Evolutionary conservation across 495 filamentous ascomycete species (phyloP).

Genomic region (Aeminium ludgeri): DNA sequence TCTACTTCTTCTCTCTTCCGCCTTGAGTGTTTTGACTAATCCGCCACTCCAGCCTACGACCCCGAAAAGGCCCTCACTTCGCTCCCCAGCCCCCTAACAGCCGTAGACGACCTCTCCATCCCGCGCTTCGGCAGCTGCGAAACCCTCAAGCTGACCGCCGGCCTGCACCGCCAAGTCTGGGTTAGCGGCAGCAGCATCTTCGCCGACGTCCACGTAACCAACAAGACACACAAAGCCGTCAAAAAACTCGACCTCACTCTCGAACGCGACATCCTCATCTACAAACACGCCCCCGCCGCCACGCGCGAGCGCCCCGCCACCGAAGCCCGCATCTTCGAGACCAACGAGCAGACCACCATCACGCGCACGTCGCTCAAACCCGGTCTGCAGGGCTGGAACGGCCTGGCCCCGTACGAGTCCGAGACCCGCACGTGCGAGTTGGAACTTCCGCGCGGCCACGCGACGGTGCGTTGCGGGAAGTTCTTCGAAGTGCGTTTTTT

Average conservation of each 20-base stretch:
- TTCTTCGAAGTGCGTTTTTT: conserved; percentile 40
- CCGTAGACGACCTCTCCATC: conserved; percentile 31
- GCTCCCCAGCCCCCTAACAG: conserved; percentile 32
- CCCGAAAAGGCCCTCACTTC: conserved; percentile 36
- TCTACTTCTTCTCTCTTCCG: too few species aligned
- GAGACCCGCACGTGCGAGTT: conserved; percentile 37
- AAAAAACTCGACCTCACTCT: conserved; percentile 35
- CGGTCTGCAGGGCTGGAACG: conserved; percentile 27
- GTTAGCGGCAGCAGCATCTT: conserved; percentile 39
- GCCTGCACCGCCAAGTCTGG: conserved; percentile 40
- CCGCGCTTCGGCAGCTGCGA: conserved; percentile 23
- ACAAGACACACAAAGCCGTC: conserved; percentile 31
- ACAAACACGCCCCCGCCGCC: conserved; percentile 35
- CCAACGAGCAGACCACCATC: conserved; percentile 31
- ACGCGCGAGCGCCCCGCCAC: conserved; percentile 32
- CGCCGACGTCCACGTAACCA: conserved; percentile 35
- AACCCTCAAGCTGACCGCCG: conserved; percentile 34
- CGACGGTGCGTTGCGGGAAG: conserved; percentile 31
- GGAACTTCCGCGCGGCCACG: conserved; percentile 33
- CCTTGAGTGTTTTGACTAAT: too few species aligned
- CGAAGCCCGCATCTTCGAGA: conserved; percentile 35
- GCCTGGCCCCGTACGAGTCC: conserved; percentile 28
- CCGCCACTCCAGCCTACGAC: too few species aligned
- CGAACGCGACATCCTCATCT: conserved; percentile 28
- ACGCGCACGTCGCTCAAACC: conserved; percentile 26